A percentile compares a stretch with the other conserved stretches of the same genome.
Evolutionary conservation across 2,329 filamentous ascomycete genomes (phyloP).

Genomic region (Ilyonectria sp.): DNA sequence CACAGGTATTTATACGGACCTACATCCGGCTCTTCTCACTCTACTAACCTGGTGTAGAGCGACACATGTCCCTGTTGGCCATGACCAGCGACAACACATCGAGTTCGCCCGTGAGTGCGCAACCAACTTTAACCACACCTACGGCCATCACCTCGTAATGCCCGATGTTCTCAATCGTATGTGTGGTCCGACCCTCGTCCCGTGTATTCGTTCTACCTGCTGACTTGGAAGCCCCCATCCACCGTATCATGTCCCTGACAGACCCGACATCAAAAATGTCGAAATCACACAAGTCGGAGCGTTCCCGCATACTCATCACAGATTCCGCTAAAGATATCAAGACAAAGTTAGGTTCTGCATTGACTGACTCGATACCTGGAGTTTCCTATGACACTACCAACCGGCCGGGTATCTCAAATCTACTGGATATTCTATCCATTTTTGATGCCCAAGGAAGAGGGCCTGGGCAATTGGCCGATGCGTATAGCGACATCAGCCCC

Average conservation of each 20-base stretch:
- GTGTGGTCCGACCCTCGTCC: constrained; percentile 4
- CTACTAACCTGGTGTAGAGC: constrained; percentile 65
- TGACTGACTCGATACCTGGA: constrained; percentile 79
- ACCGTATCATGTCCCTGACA: constrained; percentile 90
- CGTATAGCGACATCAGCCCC: constrained; percentile 56
- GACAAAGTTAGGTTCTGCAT: constrained; percentile 78
- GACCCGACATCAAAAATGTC: constrained; percentile 91
- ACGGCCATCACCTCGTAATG: constrained; percentile 73
- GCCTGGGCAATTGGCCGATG: constrained; percentile 58
- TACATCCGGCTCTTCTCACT: not conserved
- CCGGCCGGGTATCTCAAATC: constrained; percentile 89
- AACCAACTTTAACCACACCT: constrained; percentile 86
- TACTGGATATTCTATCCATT: constrained; percentile 84
- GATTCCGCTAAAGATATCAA: constrained; percentile 76
- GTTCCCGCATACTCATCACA: constrained; percentile 87
- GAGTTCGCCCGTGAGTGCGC: constrained; percentile 93
- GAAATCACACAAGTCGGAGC: constrained; percentile 82
- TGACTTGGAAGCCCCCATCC: constrained; percentile 74
- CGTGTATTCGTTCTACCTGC: not conserved
- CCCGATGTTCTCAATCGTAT: constrained; percentile 82
- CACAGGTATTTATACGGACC: constrained; percentile 71
- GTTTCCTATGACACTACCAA: constrained; percentile 80
- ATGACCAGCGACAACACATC: constrained; percentile 94
- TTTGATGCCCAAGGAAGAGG: constrained; percentile 66
- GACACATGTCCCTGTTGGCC: constrained; percentile 96